A percentile compares a stretch with the other conserved stretches of the same genome.
phyloP scores from a whole-genome alignment of 1,284 basidiomycete species.

The Irpex lacteus region DNA sequence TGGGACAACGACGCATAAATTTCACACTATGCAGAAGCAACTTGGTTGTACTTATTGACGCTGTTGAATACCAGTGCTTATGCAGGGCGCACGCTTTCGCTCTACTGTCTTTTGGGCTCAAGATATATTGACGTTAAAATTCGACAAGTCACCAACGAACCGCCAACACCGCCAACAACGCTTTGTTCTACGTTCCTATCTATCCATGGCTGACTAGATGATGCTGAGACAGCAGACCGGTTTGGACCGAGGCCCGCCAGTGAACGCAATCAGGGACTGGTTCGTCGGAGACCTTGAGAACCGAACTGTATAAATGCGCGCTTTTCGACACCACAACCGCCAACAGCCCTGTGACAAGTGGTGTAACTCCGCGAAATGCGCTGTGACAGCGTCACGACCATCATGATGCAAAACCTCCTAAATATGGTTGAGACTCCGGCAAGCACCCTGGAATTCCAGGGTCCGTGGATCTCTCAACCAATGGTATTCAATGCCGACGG shows the following conservation, averaged over 20 bases:
- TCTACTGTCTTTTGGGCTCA: no score
- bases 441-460: conserved; percentile 12
- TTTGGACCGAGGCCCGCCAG: neutral
- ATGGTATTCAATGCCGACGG: conserved; percentile 9
- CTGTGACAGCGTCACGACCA: neutral
- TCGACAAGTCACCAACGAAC: neutral
- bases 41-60: neutral
- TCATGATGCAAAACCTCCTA: conserved; percentile 1
- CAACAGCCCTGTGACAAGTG: neutral
- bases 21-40: neutral
- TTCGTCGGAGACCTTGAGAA: neutral
- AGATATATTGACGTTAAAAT: neutral
- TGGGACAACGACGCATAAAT: neutral
- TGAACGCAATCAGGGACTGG: neutral
- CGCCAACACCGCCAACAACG: neutral
- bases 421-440: conserved; percentile 7
- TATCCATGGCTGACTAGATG: no score
- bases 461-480: conserved; percentile 5
- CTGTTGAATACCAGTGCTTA: neutral
- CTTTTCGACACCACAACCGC: neutral
- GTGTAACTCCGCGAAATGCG: neutral
- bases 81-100: neutral
- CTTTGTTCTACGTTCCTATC: no score
- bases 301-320: no score
- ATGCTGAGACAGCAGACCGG: no score